Evolutionary conservation across 208 protist species (phyloP).

Genomic region (Acanthamoeba culbertsoni): DNA sequence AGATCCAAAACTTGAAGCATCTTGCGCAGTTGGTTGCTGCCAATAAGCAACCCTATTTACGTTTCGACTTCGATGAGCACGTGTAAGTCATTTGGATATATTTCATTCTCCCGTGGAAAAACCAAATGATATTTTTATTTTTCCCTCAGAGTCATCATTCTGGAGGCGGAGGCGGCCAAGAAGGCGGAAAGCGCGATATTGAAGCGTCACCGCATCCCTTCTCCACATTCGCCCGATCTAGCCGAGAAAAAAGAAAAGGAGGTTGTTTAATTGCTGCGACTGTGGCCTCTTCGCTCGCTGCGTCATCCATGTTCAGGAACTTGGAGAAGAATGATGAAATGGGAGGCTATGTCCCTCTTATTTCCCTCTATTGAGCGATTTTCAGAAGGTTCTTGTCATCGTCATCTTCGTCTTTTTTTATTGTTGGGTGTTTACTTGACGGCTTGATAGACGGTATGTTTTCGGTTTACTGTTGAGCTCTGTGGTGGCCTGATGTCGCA

Average conservation of each 20-base stretch:
- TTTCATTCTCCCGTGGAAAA: background rate
- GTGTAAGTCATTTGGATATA: background rate
- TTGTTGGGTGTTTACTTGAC: no score
- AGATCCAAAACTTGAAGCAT: conserved; percentile 68
- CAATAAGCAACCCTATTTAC: conserved; percentile 18
- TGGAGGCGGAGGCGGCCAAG: conserved; percentile 29
- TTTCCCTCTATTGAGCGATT: no score
- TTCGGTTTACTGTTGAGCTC: no score
- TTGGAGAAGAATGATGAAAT: no score
- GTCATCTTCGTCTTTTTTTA: no score
- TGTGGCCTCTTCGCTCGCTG: background rate
- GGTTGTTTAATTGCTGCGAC: background rate
- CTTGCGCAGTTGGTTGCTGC: conserved; percentile 59
- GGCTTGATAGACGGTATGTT: no score
- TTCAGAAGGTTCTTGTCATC: no score
- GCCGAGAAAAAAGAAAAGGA: background rate
- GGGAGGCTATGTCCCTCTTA: no score
- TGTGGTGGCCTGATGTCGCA: no score
- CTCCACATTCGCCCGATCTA: conserved; percentile 33
- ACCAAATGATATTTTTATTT: background rate
- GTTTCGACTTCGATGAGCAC: conserved; percentile 60
- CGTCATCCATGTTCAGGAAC: no score
- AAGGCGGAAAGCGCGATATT: conserved; percentile 10
- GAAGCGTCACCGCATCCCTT: conserved; percentile 17
- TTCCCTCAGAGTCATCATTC: background rate